Percentiles rank a stretch among this genome's conserved stretches.
These are phyloP conservation scores for Chlorophyllum brunneum DNA, from an alignment of 768 basidiomycete genomes.

Conservation along the genomic window DNA sequence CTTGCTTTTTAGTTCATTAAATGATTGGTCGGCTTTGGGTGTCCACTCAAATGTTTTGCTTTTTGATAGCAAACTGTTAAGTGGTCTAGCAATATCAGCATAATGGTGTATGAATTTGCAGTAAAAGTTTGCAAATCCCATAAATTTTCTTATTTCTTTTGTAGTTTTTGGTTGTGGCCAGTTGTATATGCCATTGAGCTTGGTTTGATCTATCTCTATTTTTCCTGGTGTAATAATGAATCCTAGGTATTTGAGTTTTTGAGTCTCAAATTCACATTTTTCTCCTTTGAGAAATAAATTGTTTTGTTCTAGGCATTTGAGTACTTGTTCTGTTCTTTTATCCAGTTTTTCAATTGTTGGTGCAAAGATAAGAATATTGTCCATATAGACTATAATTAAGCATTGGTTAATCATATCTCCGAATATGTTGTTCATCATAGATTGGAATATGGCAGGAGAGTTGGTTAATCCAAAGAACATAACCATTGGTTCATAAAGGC, in stretches of 20 bases:
- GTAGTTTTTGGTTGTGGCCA: slow-evolving; percentile 1
- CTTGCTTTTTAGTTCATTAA: background rate
- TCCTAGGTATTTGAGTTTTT: slow-evolving; percentile 7
- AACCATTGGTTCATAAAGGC: slow-evolving; percentile 17
- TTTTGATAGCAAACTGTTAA: background rate
- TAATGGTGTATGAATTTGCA: slow-evolving; percentile 7
- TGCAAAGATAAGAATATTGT: too few species aligned
- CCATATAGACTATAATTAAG: slow-evolving; percentile 34
- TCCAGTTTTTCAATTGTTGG: background rate
- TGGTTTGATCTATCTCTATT: slow-evolving; percentile 8
- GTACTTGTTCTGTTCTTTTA: background rate
- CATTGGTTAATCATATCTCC: slow-evolving; percentile 18
- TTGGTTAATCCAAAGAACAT: slow-evolving; percentile 19
- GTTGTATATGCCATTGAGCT: slow-evolving; percentile 4
- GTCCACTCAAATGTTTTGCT: background rate
- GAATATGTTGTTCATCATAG: slow-evolving; percentile 17
- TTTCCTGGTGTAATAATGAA: background rate
- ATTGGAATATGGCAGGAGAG: slow-evolving; percentile 14
- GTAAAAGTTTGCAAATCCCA: slow-evolving; percentile 15
- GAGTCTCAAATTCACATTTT: slow-evolving; percentile 6
- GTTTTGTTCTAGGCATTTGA: background rate
- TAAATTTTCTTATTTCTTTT: background rate
- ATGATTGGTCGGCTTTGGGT: background rate
- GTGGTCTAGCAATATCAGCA: background rate
- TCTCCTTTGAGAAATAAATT: slow-evolving; percentile 6